Base-by-base conservation (phyloP, 2,329 filamentous ascomycete genomes). In the Venturia asperata region DNA sequence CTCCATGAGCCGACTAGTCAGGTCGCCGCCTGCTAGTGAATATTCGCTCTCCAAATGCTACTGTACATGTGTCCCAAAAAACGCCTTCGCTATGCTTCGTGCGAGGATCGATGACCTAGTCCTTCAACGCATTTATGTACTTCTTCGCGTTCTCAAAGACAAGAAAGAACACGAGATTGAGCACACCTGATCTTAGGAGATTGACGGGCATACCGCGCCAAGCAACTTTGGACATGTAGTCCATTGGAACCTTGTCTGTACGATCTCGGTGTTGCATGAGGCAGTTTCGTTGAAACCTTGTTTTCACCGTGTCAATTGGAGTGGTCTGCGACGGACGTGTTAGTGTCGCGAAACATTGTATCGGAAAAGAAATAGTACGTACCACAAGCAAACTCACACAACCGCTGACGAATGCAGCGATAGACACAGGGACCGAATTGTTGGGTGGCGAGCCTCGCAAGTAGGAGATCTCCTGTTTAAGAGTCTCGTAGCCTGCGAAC, bases 111-210 rank as follows among this genome's bases (percentile, higher is more conserved):
- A 43, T 62, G 19, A 11, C 43, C 60, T 43, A 62, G 13, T 74
- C 70, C 15, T 72, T 69, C 68, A 78, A 70, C 10, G 67, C 68
- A 67, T 82, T 82, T 42, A 83, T 80, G 62, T 75, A 74, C 71
- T 81, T 82, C 77, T 94, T 94, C 71, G 90, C 83, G 71, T 91
- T 87, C 77, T 95, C 91, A 74, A 94, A 95, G 47, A 87, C 88
- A 55, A 89, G 92, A 78, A 95, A 95, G 81, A 95, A 95, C 71
- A 95, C 89, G 69, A 90, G 90, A 74, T 95, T 95, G 70, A 94
- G 87, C 63, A 91, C 81, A 71, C 89, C 92, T 15, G 90, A 92
- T 65, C 91, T 19, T n/a, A 86, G 69, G 85, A 83, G 86, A 94
- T 92, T 45, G 89, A 92, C 34, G 94, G 90, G 27, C 87, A 89